phyloP scores from a whole-genome alignment of 495 filamentous ascomycete species.

The Glarea lozoyensis region DNA sequence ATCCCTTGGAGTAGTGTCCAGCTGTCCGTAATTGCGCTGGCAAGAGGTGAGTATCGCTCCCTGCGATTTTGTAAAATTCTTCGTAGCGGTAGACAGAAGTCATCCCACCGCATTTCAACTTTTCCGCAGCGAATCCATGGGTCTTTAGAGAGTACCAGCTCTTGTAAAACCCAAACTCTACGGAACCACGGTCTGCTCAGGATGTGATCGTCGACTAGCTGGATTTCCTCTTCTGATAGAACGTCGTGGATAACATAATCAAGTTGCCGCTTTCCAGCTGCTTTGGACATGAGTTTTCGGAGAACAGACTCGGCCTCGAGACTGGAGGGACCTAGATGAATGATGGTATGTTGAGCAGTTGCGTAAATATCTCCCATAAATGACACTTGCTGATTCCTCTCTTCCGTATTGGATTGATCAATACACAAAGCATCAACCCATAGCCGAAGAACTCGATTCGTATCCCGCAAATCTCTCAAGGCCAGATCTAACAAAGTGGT shows the following conservation, averaged over 20 bases:
- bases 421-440: slow-evolving; percentile 10
- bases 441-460: background rate
- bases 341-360: slow-evolving; percentile 10
- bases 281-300: background rate
- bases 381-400: slow-evolving; percentile 18
- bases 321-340: slow-evolving; percentile 2
- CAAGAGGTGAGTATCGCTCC: too few relatives aligned
- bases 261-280: too few relatives aligned
- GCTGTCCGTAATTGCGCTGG: too few relatives aligned
- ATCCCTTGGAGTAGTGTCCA: too few relatives aligned
- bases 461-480: background rate
- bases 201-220: slow-evolving; percentile 11
- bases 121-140: slow-evolving; percentile 15
- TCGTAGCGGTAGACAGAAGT: too few relatives aligned
- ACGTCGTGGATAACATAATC: too few relatives aligned
- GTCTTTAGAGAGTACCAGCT: slow-evolving; percentile 13
- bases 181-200: slow-evolving; percentile 11
- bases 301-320: background rate
- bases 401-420: slow-evolving; percentile 19
- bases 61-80: too few relatives aligned
- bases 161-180: slow-evolving; percentile 19
- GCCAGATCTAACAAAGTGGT: background rate
- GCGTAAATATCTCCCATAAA: slow-evolving; percentile 21
- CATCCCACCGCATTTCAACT: slow-evolving; percentile 4
- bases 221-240: too few relatives aligned